Percentiles rank a stretch among this genome's conserved stretches.
Conservation (phyloP, 148 eudicot genomes). For the Cornus florida region DNA sequence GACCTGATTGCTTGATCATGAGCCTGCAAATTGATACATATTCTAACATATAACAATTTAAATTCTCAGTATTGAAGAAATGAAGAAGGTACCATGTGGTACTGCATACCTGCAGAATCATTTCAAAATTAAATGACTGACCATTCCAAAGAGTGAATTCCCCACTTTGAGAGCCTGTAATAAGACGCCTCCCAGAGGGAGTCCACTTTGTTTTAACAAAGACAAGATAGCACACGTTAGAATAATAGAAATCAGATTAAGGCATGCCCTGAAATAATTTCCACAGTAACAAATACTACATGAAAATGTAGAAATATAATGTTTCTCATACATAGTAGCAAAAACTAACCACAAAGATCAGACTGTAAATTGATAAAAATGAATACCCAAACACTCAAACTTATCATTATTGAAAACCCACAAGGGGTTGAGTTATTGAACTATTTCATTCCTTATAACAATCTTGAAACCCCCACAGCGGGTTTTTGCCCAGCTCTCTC, state of each 20-base stretch:
- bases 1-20: slow-evolving; percentile 98
- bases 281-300: neutral
- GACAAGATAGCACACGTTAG: slow-evolving; percentile 19
- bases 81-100: slow-evolving; percentile 2
- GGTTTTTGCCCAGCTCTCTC: neutral
- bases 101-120: slow-evolving; percentile 84
- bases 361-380: neutral
- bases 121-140: slow-evolving; percentile 96
- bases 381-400: neutral
- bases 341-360: neutral
- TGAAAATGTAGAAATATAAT: neutral
- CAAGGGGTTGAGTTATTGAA: neutral
- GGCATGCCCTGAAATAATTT: neutral
- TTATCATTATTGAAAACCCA: neutral
- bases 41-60: neutral
- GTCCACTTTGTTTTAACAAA: slow-evolving; percentile 84
- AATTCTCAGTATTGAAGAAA: neutral
- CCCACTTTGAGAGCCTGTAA: slow-evolving; percentile 96
- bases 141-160: slow-evolving; percentile 99
- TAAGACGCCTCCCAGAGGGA: slow-evolving; percentile 95
- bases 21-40: slow-evolving; percentile 53
- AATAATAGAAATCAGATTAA: neutral
- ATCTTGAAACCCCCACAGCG: neutral
- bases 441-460: neutral
- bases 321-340: too few relatives aligned